Conservation (phyloP, 1,139 yeast genomes). For the Taphrina communis region DNA sequence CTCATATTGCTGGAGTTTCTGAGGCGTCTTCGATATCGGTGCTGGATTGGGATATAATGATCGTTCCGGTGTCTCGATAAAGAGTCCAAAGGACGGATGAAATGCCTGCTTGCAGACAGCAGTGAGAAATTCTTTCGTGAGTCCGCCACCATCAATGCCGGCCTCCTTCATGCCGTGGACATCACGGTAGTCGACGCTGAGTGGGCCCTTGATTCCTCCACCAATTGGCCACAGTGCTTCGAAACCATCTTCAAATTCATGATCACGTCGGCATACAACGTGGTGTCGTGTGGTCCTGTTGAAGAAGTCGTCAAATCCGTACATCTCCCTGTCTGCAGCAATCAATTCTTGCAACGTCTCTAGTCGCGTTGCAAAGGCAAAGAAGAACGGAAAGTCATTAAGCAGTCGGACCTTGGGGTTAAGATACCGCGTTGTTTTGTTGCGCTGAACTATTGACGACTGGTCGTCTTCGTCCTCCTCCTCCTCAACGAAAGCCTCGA, state of each 20-base stretch:
- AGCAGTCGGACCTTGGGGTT: slow-evolving; percentile 52
- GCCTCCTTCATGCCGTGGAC: slow-evolving; percentile 77
- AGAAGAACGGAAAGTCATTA: slow-evolving; percentile 73
- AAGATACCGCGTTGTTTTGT: neutral
- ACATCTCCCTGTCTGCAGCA: slow-evolving; percentile 56
- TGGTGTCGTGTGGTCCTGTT: slow-evolving; percentile 50
- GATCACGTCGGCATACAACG: slow-evolving; percentile 71
- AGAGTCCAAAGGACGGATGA: slow-evolving; percentile 56
- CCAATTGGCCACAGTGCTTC: slow-evolving; percentile 60
- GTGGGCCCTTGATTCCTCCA: slow-evolving; percentile 61
- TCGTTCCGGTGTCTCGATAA: slow-evolving; percentile 63
- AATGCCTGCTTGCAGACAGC: slow-evolving; percentile 75
- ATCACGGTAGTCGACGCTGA: slow-evolving; percentile 71
- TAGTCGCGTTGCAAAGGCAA: slow-evolving; percentile 77
- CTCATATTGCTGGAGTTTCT: slow-evolving; percentile 55
- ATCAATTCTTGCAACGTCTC: slow-evolving; percentile 71
- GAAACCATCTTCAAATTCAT: slow-evolving; percentile 75
- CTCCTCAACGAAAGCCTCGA: slow-evolving; percentile 54
- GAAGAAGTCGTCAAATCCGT: slow-evolving; percentile 44
- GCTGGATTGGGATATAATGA: slow-evolving; percentile 74
- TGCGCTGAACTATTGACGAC: slow-evolving; percentile 4
- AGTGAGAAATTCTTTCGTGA: slow-evolving; percentile 88
- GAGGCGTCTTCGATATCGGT: slow-evolving; percentile 51
- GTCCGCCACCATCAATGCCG: slow-evolving; percentile 97
- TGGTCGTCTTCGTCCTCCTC: slow-evolving; percentile 48